Percentiles rank a stretch among this genome's conserved stretches.
phyloP scores from a whole-genome alignment of 2,329 filamentous ascomycete species.

The Biscogniauxia marginata region DNA sequence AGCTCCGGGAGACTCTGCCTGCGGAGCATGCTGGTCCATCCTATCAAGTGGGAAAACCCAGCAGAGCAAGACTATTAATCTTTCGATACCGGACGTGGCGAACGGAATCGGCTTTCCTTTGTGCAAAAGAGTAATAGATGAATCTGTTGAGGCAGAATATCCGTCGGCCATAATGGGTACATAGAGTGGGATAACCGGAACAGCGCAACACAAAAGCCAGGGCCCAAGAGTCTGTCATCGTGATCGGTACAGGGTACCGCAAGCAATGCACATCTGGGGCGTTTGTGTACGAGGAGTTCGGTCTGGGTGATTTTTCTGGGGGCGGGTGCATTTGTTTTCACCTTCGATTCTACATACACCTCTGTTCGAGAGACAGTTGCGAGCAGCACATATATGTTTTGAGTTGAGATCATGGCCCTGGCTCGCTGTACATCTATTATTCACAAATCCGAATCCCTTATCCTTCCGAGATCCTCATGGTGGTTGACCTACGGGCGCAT shows the following conservation, averaged over 20 bases:
- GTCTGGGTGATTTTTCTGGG: slow-evolving; percentile 9
- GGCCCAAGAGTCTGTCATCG: slow-evolving; percentile 16
- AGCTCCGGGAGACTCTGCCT: slow-evolving; percentile 71
- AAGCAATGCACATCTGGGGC: slow-evolving; percentile 21
- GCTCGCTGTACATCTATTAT: not conserved
- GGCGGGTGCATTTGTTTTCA: not conserved
- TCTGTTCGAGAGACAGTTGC: not conserved
- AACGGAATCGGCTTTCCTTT: slow-evolving; percentile 13
- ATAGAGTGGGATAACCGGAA: slow-evolving; percentile 21
- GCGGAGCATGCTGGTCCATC: slow-evolving; percentile 77
- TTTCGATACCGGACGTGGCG: slow-evolving; percentile 3
- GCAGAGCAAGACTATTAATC: slow-evolving; percentile 36
- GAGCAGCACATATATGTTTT: not conserved
- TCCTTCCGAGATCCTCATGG: too few species aligned
- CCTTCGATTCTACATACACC: not conserved
- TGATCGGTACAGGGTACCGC: slow-evolving; percentile 19
- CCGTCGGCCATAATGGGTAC: slow-evolving; percentile 10
- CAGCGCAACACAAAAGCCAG: slow-evolving; percentile 11
- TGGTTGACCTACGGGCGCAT: too few species aligned
- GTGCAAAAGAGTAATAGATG: slow-evolving; percentile 12
- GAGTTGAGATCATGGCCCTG: not conserved
- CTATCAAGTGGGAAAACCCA: slow-evolving; percentile 67
- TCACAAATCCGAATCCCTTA: not conserved
- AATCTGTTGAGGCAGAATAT: slow-evolving; percentile 8
- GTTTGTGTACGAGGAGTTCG: slow-evolving; percentile 26